Evolutionary conservation across 768 basidiomycete genomes (phyloP), one percentile per base, ranked within the genome.

Genomic region (Phlebiopsis flavidoalba): DNA sequence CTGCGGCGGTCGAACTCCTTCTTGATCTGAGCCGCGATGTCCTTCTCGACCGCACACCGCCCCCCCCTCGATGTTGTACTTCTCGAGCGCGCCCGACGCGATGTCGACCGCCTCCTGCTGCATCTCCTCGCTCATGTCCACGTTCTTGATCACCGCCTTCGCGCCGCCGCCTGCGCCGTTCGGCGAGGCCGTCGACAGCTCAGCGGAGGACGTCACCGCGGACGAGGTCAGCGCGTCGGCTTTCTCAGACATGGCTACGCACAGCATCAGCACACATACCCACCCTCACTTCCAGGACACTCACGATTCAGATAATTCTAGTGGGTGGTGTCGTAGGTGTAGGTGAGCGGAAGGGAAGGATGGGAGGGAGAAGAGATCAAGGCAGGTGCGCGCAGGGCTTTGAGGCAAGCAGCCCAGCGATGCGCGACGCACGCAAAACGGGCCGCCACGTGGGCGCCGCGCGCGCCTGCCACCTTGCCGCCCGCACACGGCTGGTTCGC

Each of bases 11-110:
- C 96, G 73, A 95, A 94, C 79, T 97, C 94, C 76, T 95, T 95
- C 84, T 98, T 98, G 84, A 98, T 91, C 75, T 91, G 88, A 46
- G 95, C 94, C 15, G 96, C 96, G 71, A 98, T 94, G 74, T 98
- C 96, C 77, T 97, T 98, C n/a, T n/a, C n/a, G n/a, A n/a, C n/a
- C n/a, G n/a, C n/a, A n/a, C n/a, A n/a, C n/a, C n/a, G n/a, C n/a
- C n/a, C n/a, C n/a, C n/a, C n/a, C 26, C 81, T 98, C 96, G 79
- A 97, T 89, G 75, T 83, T 88, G 79, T 87, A 93, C 74, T 93
- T 91, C 68, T 95, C 89, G 73, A 98, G 83, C 1, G 95, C 92
- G 22, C 85, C 80, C 17, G 84, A 83, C 43, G 93, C 87, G 69
- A 95, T 85, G 69, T 97, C 93, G 67, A 98, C 90, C 67, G 86